phyloP scores from a whole-genome alignment of 192 early-diverging fungal genomes.

The Mortierella claussenii region DNA sequence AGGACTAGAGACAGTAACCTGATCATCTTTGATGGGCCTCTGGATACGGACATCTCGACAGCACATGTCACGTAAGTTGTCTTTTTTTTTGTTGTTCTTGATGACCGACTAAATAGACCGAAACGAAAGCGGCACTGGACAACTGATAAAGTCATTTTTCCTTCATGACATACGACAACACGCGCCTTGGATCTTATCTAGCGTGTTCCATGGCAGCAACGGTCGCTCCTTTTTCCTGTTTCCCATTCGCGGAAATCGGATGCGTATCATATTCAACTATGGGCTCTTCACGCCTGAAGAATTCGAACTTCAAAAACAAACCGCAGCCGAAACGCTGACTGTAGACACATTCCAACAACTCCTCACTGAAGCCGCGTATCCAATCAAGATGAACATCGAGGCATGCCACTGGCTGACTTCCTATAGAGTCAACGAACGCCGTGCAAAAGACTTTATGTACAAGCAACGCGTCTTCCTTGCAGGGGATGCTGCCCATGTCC shows the following conservation, averaged over 20 bases:
- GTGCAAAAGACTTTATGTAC: background rate
- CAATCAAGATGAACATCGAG: background rate
- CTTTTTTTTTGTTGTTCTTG: too few species aligned
- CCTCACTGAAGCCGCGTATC: background rate
- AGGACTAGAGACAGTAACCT: slow-evolving; percentile 20
- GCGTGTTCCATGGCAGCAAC: background rate
- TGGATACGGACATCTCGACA: slow-evolving; percentile 9
- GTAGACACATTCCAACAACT: slow-evolving; percentile 6
- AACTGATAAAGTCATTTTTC: too few species aligned
- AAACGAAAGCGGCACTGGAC: too few species aligned
- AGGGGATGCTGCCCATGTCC: slow-evolving; percentile 45
- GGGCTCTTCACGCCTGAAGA: slow-evolving; percentile 1
- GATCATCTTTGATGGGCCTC: slow-evolving; percentile 19
- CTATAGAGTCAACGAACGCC: slow-evolving; percentile 23
- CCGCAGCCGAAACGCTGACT: too few species aligned
- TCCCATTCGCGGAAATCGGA: background rate
- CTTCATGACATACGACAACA: too few species aligned
- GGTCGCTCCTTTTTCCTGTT: background rate
- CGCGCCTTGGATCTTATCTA: too few species aligned
- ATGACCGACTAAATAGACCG: too few species aligned
- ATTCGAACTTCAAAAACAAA: too few species aligned
- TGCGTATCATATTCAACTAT: slow-evolving; percentile 6
- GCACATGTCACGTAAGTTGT: too few species aligned
- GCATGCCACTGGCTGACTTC: slow-evolving; percentile 15
- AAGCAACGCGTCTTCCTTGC: slow-evolving; percentile 36